Percentiles rank a stretch among this genome's conserved stretches.
Evolutionary conservation across 202 grass and related monocot species (phyloP).

Genomic region (Carex sylvatica): DNA sequence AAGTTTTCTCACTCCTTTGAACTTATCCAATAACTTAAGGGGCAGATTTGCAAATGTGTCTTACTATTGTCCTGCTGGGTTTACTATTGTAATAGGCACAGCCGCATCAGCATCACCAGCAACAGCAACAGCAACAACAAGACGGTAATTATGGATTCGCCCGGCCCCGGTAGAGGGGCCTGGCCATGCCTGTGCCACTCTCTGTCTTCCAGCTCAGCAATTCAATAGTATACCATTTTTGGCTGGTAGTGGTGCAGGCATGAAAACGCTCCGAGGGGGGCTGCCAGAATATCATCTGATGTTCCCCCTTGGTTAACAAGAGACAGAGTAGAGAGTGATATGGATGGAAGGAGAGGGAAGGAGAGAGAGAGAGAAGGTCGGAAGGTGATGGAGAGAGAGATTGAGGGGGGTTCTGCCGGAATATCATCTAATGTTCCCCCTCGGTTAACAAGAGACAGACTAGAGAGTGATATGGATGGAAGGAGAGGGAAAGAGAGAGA

Average conservation of each 20-base stretch:
- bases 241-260: constrained; percentile 79
- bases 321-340: neutral
- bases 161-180: constrained; percentile 91
- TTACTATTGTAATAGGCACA: constrained; percentile 24
- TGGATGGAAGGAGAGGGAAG: neutral
- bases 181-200: constrained; percentile 83
- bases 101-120: constrained; percentile 37
- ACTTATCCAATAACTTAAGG: neutral
- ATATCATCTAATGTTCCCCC: constrained; percentile 19
- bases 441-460: neutral
- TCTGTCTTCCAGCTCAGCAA: constrained; percentile 15
- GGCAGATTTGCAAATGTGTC: neutral
- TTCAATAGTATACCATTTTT: constrained; percentile 25
- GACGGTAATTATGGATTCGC: constrained; percentile 85
- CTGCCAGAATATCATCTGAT: constrained; percentile 21
- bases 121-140: constrained; percentile 24
- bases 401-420: neutral
- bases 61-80: neutral
- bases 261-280: constrained; percentile 35
- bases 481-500: neutral
- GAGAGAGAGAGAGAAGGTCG: neutral
- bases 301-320: neutral
- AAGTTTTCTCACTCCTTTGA: neutral
- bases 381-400: neutral
- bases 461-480: neutral